Base-by-base conservation (phyloP, 345 rosid genomes). In the Barbarea vulgaris region DNA sequence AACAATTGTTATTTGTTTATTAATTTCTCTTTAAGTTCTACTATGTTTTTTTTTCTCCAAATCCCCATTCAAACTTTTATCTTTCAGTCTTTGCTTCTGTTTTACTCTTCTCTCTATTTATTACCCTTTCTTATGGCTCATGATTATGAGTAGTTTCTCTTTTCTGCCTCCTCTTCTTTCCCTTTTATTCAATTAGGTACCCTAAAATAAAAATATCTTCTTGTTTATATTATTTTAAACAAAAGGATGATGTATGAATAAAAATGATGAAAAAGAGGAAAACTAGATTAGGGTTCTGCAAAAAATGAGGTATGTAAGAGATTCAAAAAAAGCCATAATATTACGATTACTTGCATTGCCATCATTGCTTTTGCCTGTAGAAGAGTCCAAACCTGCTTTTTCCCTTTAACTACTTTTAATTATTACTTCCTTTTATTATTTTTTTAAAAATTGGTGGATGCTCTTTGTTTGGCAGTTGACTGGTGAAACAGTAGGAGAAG, bases 401-500 rank as follows among this genome's bases (percentile, higher is more conserved):
- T 77, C 42, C 21, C 74, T 64, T 75, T 76, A 72, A 72, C 77
- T 72, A 59, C 81, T 78, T 55, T 48, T 46, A 50, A 77, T 77
- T 62, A 77, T 77, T 33, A 62, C 76, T 69, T 80, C 67, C 75
- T 46, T 67, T 51, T 55, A 59, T 47, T 70, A 46, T 46, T 34
- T 18, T 21, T 1, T 12, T 21, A 22, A 24, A 55, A 57, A 63
- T 57, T 57, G 60, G 37, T 73, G 64, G 74, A 30, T 56, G 56
- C 18, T 55, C 57, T 67, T 68, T 67, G 54, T 69, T 69, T 55
- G 83, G 83, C 88, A 95, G 99, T 81, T 95, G 84, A 95, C 99
- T 85, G 99, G 99, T 78, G 96, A 87, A 84, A 95, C 99, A 79
- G 97, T 95, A 56, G 97, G 99, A 81, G 99, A 95, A 85, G 98